Conservation (phyloP, 2,329 filamentous ascomycete species). For the Botryotinia globosa region DNA sequence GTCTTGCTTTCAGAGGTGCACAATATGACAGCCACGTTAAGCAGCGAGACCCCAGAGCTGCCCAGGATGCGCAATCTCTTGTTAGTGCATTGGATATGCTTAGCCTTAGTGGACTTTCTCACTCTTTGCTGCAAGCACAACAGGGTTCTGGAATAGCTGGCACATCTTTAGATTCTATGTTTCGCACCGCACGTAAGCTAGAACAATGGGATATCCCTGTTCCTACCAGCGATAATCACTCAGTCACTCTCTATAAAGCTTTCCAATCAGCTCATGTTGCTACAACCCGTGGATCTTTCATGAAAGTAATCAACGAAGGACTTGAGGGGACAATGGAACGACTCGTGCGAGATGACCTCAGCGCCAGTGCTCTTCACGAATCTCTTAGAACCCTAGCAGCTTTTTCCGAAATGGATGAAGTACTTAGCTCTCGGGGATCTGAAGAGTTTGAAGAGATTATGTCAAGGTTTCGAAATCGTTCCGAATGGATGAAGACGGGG, state of each 20-base stretch:
- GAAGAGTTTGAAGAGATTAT: conserved; percentile 62
- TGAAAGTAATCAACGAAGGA: conserved; percentile 60
- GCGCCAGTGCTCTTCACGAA: conserved; percentile 51
- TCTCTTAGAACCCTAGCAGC: conserved; percentile 64
- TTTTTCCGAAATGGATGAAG: conserved; percentile 77
- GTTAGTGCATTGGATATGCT: conserved; percentile 75
- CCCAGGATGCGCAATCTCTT: conserved; percentile 64
- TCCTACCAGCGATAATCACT: conserved; percentile 60
- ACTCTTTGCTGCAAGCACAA: conserved; percentile 70
- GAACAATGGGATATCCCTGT: conserved; percentile 90
- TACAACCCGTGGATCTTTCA: conserved; percentile 52
- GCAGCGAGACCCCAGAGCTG: conserved; percentile 52
- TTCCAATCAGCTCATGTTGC: conserved; percentile 77
- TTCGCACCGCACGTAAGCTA: conserved; percentile 75
- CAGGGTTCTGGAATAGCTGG: conserved; percentile 57
- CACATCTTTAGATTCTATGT: conserved; percentile 66
- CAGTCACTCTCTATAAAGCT: conserved; percentile 71
- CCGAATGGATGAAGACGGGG: conserved; percentile 78
- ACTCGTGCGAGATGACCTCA: conserved; percentile 50
- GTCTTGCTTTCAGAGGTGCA: conserved; percentile 84
- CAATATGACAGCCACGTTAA: conserved; percentile 84
- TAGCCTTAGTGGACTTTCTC: conserved; percentile 81
- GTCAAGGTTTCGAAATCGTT: conserved; percentile 60
- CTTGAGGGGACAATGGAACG: conserved; percentile 58
- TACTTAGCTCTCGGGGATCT: conserved; percentile 59